Base-by-base conservation (phyloP, 208 protist genomes). In the Crithidia sp. region DNA sequence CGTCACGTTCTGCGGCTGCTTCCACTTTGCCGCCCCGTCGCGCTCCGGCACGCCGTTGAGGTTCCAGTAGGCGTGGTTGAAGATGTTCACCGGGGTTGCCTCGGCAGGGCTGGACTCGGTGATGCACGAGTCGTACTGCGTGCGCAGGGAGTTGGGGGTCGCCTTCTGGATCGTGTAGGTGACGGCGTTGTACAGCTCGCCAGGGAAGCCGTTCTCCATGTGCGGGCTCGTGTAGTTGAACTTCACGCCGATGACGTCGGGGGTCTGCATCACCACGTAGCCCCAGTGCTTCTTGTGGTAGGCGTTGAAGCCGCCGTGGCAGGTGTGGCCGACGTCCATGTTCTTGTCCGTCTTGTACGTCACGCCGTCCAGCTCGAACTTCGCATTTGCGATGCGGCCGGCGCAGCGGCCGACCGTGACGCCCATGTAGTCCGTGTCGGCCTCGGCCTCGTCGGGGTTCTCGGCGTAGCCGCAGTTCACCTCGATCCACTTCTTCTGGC, bases 1-100 rank as follows among this genome's bases (percentile, higher is more conserved):
- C 14, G 41, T 43, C 71, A 90, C 72, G 41, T 58, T 65, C 55
- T 79, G 7, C 37, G 73, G 44, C 65, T 77, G 73, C 45, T 56
- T 14, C 73, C 73, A 77, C 49, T 58, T 58, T 10, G 17, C 47
- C 55, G 10, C 7, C 52, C 37, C 56, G 17, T 62, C 44, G 54
- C 66, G 76, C 56, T 79, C 70, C 14, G 76, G 74, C 14, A 90
- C 68, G 56, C 86, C 86, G 80, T 90, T 90, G 19, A 92, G 77
- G 67, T 92, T 92, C 84, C 84, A 92, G 74, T 92, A 90, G 52
- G 69, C 62, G 60, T 90, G 87, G 62, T 88, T 90, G 63, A 80
- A 81, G 36, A 92, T 68, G 59, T 88, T 90, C 39, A 88, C 83
- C 2, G 74, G 59, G 6, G 87, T 92, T 10, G 78, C 75, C 28